Conservation (phyloP, 345 rosid genomes). For the Erucastrum elatum region DNA sequence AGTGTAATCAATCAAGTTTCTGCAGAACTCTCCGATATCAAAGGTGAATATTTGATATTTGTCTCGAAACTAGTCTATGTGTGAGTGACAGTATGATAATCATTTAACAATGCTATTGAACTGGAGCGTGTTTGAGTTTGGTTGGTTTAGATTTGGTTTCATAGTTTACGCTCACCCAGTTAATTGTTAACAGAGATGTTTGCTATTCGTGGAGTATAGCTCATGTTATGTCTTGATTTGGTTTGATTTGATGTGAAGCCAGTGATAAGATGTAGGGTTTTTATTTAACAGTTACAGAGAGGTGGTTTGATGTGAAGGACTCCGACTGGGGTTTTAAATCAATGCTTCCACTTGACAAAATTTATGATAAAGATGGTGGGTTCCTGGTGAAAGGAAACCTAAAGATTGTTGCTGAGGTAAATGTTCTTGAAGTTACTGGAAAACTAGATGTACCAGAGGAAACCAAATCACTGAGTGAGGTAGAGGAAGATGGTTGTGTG, state of each 20-base stretch:
- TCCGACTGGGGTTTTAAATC: background rate
- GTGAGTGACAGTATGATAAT: no score
- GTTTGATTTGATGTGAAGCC: background rate
- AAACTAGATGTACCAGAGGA: background rate
- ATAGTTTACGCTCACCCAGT: background rate
- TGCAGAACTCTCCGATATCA: background rate
- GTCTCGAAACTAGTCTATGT: no score
- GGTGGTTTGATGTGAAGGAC: background rate
- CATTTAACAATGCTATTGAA: no score
- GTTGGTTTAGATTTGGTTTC: background rate
- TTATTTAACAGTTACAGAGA: background rate
- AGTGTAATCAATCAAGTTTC: background rate
- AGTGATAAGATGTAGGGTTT: background rate
- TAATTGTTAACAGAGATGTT: background rate
- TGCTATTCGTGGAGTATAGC: background rate
- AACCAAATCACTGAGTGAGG: background rate
- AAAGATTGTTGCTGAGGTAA: slow-evolving; percentile 64
- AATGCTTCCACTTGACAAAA: background rate
- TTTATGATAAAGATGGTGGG: background rate
- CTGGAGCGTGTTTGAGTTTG: background rate
- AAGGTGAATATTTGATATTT: background rate
- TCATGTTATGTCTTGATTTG: background rate
- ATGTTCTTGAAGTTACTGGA: background rate
- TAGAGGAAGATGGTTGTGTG: background rate
- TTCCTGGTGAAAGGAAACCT: slow-evolving; percentile 53